A percentile compares a stretch with the other conserved stretches of the same genome.
Evolutionary conservation across 1,284 basidiomycete species (phyloP).

Genomic region (Xerocomus minutiporus): DNA sequence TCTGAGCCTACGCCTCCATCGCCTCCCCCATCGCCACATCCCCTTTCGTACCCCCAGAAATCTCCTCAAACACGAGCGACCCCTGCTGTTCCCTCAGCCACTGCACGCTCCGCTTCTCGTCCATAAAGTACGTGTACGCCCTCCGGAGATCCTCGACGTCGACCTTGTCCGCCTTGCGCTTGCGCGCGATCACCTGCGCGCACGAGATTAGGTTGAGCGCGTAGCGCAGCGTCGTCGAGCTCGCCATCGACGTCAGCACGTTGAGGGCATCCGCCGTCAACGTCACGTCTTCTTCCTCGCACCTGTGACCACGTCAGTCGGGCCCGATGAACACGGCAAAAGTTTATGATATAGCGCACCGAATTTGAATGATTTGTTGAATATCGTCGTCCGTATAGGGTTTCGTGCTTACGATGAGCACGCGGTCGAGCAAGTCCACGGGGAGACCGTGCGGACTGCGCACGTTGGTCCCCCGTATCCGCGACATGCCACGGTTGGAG

Average conservation of each 20-base stretch:
- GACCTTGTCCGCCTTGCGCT: constrained; percentile 74
- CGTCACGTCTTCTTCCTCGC: constrained; percentile 95
- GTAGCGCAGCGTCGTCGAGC: constrained; percentile 84
- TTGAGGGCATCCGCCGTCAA: constrained; percentile 70
- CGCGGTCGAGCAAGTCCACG: constrained; percentile 90
- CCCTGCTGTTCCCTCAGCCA: constrained; percentile 89
- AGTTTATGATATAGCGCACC: constrained; percentile 40
- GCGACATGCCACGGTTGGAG: constrained; percentile 91
- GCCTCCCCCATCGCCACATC: constrained; percentile 29
- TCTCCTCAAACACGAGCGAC: constrained; percentile 67
- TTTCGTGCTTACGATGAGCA: constrained; percentile 92
- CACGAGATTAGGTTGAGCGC: constrained; percentile 91
- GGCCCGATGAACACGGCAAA: background rate
- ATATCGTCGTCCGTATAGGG: constrained; percentile 86
- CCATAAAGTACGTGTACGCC: constrained; percentile 89
- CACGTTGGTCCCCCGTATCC: constrained; percentile 94
- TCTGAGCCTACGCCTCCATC: constrained; percentile 20
- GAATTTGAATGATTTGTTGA: constrained; percentile 87
- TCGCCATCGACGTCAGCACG: constrained; percentile 82
- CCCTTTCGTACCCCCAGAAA: constrained; percentile 18
- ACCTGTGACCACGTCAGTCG: constrained; percentile 44
- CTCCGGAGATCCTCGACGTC: constrained; percentile 81
- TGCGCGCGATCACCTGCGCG: constrained; percentile 76
- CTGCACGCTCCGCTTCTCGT: constrained; percentile 91
- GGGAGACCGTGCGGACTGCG: constrained; percentile 93